Evolutionary conservation across 805 yeast genomes (phyloP), one percentile per base, ranked within the genome.

Genomic region (Spathaspora sp.): DNA sequence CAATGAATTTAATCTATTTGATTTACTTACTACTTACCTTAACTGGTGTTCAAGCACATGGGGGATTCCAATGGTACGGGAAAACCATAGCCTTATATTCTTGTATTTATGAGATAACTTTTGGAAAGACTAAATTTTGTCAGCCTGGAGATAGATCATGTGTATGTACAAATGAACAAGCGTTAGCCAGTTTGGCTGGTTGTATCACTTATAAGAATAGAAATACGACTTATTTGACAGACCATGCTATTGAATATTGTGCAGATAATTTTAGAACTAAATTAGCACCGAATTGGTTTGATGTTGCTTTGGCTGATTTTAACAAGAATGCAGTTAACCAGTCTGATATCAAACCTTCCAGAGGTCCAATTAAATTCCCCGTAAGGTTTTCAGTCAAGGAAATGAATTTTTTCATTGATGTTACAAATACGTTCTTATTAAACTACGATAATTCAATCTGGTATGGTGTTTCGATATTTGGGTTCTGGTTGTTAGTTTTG

Each of bases 401-500:
- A 10, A 60, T 64, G 11, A 5, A 44, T 3, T 28, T 57, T 2
- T 66, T 60, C 54, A 57, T 59, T 38, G 58, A 54, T 11, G 58
- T 73, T 3, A 70, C 68, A 52, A 70, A 66, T 45, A 72, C 66
- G 47, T 65, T 57, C 49, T 53, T 57, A 26, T 63, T 63, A 3
- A 64, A 63, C 47, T 63, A 60, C 49, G 53, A 59, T 42, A 42
- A 62, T 42, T 59, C 68, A 4, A 47, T 73, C 66, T 53, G 68
- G 76, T 52, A 59, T 60, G 59, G 74, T 39, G 64, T 73, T 11
- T 81, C 74, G 1, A 53, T 73, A 31, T 51, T 82, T 17, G 76
- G 78, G 0, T 79, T 75, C 55, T 80, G 84, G 83, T 76, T 69
- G 2, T 49, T 70, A 1, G 63, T 82, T 35, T 58, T 79, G 49